Percentiles rank a stretch among this genome's conserved stretches.
These are phyloP conservation scores for Brassica balearica DNA, from an alignment of 441 rosid genomes.

Conservation along the genomic window DNA sequence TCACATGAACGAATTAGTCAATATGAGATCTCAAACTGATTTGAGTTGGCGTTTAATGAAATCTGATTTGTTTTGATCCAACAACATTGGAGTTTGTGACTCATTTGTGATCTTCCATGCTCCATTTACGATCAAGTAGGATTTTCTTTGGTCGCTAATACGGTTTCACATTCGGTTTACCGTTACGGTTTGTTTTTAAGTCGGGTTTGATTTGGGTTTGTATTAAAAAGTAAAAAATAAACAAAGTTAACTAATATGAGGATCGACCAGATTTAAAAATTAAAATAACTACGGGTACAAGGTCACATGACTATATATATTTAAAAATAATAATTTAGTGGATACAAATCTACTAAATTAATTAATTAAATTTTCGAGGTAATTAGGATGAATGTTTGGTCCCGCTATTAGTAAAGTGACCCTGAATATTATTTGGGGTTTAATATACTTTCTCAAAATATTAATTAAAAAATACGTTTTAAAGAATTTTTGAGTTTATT, in stretches of 20 bases:
- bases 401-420: neutral
- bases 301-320: neutral
- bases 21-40: neutral
- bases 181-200: neutral
- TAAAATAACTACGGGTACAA: neutral
- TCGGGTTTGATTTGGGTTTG: neutral
- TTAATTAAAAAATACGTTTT: neutral
- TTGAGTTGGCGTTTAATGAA: neutral
- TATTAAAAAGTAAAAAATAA: neutral
- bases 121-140: too few relatives aligned
- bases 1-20: constrained; percentile 4
- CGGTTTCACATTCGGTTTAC: neutral
- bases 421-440: neutral
- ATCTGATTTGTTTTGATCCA: neutral
- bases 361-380: neutral
- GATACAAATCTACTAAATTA: neutral
- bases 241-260: neutral
- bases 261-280: neutral
- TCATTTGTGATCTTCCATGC: too few relatives aligned
- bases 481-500: neutral
- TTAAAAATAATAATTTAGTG: neutral
- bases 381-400: neutral
- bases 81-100: neutral
- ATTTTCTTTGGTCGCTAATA: neutral
- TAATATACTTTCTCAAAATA: neutral